Evolutionary conservation across 2,329 filamentous ascomycete genomes (phyloP).

Genomic region (Thielaviopsis cerberus): DNA sequence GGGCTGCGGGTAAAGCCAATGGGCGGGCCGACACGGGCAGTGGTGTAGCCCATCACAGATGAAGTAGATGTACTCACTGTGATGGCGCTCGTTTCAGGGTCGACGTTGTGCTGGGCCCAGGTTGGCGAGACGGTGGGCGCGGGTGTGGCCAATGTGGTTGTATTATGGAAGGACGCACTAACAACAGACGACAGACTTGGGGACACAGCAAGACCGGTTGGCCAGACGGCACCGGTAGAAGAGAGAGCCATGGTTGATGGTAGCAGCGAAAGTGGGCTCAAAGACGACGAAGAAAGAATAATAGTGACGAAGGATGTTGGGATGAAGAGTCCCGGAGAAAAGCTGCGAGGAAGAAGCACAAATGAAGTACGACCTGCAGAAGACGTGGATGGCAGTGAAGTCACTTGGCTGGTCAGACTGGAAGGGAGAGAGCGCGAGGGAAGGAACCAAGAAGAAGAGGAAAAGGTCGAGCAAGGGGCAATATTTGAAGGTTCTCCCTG

Average conservation of each 20-base stretch:
- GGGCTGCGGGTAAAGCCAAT: not conserved
- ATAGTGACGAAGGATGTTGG: not conserved
- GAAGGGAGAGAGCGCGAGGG: not conserved
- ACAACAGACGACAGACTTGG: not conserved
- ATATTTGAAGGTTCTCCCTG: not conserved
- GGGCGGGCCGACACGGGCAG: constrained; percentile 1
- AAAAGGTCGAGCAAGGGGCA: not conserved
- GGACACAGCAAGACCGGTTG: not conserved
- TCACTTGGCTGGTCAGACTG: not conserved
- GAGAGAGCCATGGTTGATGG: not conserved
- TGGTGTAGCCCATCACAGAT: not conserved
- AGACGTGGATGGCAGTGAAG: not conserved
- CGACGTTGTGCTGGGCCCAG: not conserved
- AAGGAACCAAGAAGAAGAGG: not conserved
- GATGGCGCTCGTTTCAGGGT: not conserved
- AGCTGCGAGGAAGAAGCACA: not conserved
- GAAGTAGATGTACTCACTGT: not conserved
- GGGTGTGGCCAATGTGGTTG: not conserved
- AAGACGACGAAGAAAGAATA: not conserved
- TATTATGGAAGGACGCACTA: not conserved
- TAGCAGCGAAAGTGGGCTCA: not conserved
- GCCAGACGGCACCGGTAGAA: not conserved
- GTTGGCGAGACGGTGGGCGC: not conserved
- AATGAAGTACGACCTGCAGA: not conserved
- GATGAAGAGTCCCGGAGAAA: not conserved